These are phyloP conservation scores for Globisporangium perplexum DNA, from an alignment of 352 stramenopile species.

Conservation along the genomic window DNA sequence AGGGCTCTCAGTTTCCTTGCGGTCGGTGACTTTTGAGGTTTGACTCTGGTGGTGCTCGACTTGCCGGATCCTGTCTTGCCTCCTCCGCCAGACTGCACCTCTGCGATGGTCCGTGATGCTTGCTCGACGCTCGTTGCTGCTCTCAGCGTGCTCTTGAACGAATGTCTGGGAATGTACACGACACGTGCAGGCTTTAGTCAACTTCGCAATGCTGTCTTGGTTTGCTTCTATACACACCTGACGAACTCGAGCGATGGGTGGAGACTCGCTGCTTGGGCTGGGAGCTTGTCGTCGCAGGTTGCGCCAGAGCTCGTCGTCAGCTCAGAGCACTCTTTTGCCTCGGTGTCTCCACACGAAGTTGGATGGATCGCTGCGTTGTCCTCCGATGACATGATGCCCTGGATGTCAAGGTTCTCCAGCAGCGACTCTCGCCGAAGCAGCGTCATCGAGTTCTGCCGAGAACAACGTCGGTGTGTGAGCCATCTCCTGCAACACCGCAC, in stretches of 20 bases:
- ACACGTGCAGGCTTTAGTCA: neutral
- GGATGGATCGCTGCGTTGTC: neutral
- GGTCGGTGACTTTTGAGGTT: neutral
- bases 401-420: neutral
- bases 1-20: conserved; percentile 3
- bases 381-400: neutral
- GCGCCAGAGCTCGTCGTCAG: neutral
- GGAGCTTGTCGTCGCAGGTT: conserved; percentile 4
- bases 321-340: neutral
- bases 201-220: too few relatives aligned
- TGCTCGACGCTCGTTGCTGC: conserved; percentile 1
- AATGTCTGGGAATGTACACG: conserved; percentile 16
- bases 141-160: conserved; percentile 25
- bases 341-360: neutral
- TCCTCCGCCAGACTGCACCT: neutral
- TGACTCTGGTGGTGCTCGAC: neutral
- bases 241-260: conserved; percentile 23
- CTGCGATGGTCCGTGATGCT: conserved; percentile 1
- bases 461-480: neutral
- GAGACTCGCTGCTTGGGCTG: neutral
- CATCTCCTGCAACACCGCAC: neutral
- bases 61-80: neutral
- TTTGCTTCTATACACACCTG: too few relatives aligned
- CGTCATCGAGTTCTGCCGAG: conserved; percentile 29
- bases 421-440: conserved; percentile 15